Evolutionary conservation across 1,284 basidiomycete genomes (phyloP), one percentile per base, ranked within the genome.

Genomic region (Moesziomyces globuligerus): DNA sequence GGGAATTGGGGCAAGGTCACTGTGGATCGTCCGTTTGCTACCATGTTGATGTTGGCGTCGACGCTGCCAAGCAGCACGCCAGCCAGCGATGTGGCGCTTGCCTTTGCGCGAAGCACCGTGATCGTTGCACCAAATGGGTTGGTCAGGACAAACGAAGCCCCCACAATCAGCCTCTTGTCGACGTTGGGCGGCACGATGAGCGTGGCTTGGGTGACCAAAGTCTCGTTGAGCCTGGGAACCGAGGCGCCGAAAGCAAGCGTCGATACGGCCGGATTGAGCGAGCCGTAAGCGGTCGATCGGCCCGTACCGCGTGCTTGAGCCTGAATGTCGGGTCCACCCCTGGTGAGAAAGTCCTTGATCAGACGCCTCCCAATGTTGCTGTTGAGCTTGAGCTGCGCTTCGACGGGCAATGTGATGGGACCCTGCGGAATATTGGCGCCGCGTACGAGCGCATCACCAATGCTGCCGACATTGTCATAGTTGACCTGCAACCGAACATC

Each of bases 41-140:
- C 85, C 47, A 91, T 86, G 4, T 88, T 87, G 55, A 86, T 82
- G 3, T 86, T 84, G 42, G 85, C 54, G 10, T 86, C 84, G 49
- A 89, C 83, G 70, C 91, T 77, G n/a, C 50, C 58, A 25, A 78
- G 76, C 20, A 82, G 60, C 23, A 60, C 49, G 38, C 78, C 74
- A 10, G 60, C 73, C 6, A 88, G 18, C 79, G 85, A 79, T 0
- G 57, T 86, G 0, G 87, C 90, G 3, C 80, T 85, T 1, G 89
- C 87, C 6, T 82, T 83, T 11, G 91, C 83, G 49, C 84, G 79
- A 25, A 89, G 74, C 13, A 91, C 78, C 76, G 89, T 90, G 79
- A 91, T 88, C 69, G 87, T 87, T 8, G 90, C 89, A 0, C 89
- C 90, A 83, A 91, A 91, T 0, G 90, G 90, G 74, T 91, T 91